Percentiles rank a stretch among this genome's conserved stretches.
These are phyloP conservation scores for Epichloe sylvatica DNA, from an alignment of 2,329 filamentous ascomycete species.

Conservation along the genomic window DNA sequence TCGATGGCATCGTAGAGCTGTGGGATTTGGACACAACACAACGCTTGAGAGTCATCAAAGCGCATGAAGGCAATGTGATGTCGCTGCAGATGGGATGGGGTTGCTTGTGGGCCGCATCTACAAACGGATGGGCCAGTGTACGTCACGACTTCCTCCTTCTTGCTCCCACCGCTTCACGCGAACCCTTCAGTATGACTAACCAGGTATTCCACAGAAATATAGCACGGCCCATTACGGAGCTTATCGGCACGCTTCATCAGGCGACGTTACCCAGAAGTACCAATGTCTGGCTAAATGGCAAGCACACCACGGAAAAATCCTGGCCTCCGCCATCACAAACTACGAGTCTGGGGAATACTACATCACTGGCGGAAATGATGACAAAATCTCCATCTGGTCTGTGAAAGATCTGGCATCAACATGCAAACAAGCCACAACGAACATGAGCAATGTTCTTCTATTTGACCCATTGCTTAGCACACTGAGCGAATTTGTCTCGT, in stretches of 20 bases:
- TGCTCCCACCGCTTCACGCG: not conserved
- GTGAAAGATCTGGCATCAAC: conserved; percentile 31
- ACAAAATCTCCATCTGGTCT: conserved; percentile 79
- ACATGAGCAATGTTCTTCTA: conserved; percentile 36
- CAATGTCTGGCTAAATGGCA: conserved; percentile 65
- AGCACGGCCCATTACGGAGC: conserved; percentile 51
- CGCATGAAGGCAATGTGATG: conserved; percentile 70
- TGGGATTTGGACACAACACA: conserved; percentile 96
- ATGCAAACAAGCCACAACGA: conserved; percentile 20
- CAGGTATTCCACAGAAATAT: conserved; percentile 38
- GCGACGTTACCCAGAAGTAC: conserved; percentile 62
- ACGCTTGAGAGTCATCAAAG: conserved; percentile 72
- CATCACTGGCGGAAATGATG: conserved; percentile 88
- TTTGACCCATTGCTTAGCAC: conserved; percentile 54
- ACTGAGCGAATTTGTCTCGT: conserved; percentile 75
- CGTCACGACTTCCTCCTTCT: conserved; percentile 14
- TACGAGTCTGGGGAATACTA: conserved; percentile 66
- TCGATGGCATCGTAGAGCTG: conserved; percentile 77
- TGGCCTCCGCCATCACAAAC: conserved; percentile 65
- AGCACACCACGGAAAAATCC: conserved; percentile 74
- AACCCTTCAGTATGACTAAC: not conserved
- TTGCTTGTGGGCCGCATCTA: conserved; percentile 74
- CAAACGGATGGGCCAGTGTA: conserved; percentile 76
- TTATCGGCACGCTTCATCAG: conserved; percentile 32
- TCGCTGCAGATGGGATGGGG: conserved; percentile 76